Conservation (phyloP, 2,329 filamentous ascomycete genomes). For the Didymella glomerata region DNA sequence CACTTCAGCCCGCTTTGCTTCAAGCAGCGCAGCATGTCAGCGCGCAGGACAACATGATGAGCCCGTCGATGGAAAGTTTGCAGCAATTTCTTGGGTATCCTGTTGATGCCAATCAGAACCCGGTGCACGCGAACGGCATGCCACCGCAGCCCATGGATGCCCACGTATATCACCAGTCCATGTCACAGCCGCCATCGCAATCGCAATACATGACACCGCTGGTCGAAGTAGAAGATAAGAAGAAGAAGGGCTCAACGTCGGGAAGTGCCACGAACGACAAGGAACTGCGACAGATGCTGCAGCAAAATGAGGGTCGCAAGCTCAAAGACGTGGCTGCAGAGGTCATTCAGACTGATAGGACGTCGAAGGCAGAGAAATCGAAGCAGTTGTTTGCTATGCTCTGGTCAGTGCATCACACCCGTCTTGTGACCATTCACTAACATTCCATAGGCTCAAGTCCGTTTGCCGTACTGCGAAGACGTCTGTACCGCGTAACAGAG, state of each 20-base stretch:
- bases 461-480: conserved; percentile 76
- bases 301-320: conserved; percentile 71
- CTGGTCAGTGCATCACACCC: conserved; percentile 65
- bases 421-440: conserved; percentile 34
- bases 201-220: conserved; percentile 40
- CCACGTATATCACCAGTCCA: conserved; percentile 41
- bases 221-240: conserved; percentile 54
- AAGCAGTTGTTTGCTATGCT: conserved; percentile 90
- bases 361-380: conserved; percentile 81
- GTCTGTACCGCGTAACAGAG: conserved; percentile 89
- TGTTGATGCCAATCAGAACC: conserved; percentile 30
- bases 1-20: conserved; percentile 44
- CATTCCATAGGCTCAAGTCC: conserved; percentile 69
- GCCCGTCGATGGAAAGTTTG: conserved; percentile 44
- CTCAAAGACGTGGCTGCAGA: conserved; percentile 78
- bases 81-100: conserved; percentile 47
- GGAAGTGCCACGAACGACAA: conserved; percentile 82
- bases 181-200: conserved; percentile 36
- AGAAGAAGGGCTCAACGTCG: conserved; percentile 66
- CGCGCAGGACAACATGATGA: conserved; percentile 45
- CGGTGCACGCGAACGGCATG: conserved; percentile 30
- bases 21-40: conserved; percentile 50
- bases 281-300: conserved; percentile 78
- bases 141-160: conserved; percentile 41
- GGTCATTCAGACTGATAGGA: conserved; percentile 79